Percentiles rank a stretch among this genome's conserved stretches.
phyloP scores from a whole-genome alignment of 2,329 filamentous ascomycete genomes.

The Botrytis fragariae region DNA sequence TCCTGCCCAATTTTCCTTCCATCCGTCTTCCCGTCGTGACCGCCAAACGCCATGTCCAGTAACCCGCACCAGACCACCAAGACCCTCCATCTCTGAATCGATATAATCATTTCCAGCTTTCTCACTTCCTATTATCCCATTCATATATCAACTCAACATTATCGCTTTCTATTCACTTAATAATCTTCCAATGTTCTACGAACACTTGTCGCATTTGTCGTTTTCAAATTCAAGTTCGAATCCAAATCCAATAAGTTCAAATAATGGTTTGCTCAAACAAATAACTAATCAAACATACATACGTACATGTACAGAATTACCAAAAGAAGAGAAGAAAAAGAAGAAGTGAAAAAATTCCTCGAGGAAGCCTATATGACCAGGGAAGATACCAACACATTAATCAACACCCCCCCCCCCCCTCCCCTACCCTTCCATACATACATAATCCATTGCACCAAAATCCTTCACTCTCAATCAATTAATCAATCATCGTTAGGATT shows the following conservation, averaged over 20 bases:
- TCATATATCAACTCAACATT: conserved; percentile 3
- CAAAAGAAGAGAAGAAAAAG: background rate
- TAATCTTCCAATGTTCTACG: background rate
- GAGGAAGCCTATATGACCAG: background rate
- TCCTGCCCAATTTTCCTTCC: background rate
- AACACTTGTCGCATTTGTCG: conserved; percentile 2
- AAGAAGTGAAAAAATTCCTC: background rate
- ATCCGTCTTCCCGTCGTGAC: background rate
- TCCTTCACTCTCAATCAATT: conserved; percentile 4
- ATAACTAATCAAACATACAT: background rate
- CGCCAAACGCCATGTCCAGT: background rate
- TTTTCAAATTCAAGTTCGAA: background rate
- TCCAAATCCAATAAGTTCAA: background rate
- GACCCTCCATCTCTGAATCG: conserved; percentile 8
- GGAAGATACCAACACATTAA: conserved; percentile 1
- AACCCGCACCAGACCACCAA: background rate
- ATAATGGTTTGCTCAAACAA: background rate
- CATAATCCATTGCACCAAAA: conserved; percentile 10
- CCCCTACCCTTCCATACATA: background rate
- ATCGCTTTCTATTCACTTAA: background rate
- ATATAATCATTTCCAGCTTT: conserved; percentile 16
- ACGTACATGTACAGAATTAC: background rate
- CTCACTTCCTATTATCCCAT: conserved; percentile 5
- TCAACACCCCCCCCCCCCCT: background rate
- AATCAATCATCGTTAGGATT: background rate